Evolutionary conservation across 2,329 filamentous ascomycete species (phyloP).

Genomic region (Fusarium domesticum): DNA sequence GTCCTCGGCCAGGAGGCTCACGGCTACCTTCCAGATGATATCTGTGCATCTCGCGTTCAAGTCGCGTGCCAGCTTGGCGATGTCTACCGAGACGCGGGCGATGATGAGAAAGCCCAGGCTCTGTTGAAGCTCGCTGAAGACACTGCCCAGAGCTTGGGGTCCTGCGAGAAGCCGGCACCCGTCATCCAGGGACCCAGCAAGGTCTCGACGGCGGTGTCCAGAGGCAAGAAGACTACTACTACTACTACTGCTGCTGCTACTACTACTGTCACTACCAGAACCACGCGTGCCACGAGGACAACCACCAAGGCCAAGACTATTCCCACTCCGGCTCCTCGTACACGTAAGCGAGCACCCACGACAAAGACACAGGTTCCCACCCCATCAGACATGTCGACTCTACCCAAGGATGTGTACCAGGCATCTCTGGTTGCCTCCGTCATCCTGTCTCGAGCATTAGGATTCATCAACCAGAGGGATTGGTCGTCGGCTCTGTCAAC

Average conservation of each 20-base stretch:
- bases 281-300: conserved; percentile 27
- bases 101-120: conserved; percentile 42
- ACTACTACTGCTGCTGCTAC: conserved; percentile 24
- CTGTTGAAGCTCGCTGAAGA: conserved; percentile 50
- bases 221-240: conserved; percentile 12
- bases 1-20: conserved; percentile 54
- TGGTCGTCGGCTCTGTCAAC: conserved; percentile 57
- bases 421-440: conserved; percentile 37
- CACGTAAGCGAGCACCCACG: conserved; percentile 19
- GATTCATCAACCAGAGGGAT: conserved; percentile 48
- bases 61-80: conserved; percentile 56
- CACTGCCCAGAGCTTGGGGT: conserved; percentile 39
- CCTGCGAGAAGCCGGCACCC: conserved; percentile 17
- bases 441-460: conserved; percentile 40
- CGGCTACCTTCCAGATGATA: conserved; percentile 45
- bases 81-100: conserved; percentile 50
- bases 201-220: conserved; percentile 9
- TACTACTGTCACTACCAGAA: conserved; percentile 23
- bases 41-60: conserved; percentile 35
- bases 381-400: conserved; percentile 12
- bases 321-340: conserved; percentile 12
- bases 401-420: conserved; percentile 36
- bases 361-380: conserved; percentile 26
- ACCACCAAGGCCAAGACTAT: conserved; percentile 23
- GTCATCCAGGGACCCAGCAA: conserved; percentile 9